Evolutionary conservation across 2,329 filamentous ascomycete genomes (phyloP).

Genomic region (Monilinia laxa): DNA sequence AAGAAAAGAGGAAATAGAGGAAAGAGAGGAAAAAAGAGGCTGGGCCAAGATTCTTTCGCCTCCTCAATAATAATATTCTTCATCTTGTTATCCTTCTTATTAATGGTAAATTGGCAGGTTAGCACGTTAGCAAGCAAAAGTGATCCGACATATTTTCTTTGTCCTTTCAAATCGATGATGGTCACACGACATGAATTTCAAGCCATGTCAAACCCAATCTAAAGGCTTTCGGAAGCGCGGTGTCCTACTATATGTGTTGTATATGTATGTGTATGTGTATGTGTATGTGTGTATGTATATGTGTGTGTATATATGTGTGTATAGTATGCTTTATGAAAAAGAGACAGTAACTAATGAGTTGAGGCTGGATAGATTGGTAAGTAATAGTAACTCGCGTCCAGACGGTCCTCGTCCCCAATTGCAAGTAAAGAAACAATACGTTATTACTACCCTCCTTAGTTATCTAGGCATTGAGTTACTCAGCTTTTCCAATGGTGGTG

Average conservation of each 20-base stretch:
- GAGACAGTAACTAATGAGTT: background rate
- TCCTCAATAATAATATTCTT: background rate
- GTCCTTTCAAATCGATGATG: background rate
- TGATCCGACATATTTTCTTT: background rate
- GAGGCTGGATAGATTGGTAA: background rate
- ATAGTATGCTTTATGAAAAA: no score
- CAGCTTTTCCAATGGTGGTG: background rate
- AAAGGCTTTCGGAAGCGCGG: conserved; percentile 3
- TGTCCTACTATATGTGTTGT: background rate
- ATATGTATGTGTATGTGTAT: no score
- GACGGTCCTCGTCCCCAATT: no score
- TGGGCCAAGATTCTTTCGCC: conserved; percentile 10
- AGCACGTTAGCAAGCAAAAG: background rate
- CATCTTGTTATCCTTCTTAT: background rate
- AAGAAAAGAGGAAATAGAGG: background rate
- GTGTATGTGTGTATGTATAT: no score
- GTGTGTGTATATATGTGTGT: no score
- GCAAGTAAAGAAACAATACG: no score
- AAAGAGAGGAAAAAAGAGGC: conserved; percentile 2
- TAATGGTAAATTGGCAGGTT: background rate
- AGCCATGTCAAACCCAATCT: background rate
- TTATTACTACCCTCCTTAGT: no score
- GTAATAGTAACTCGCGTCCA: background rate
- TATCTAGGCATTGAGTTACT: no score
- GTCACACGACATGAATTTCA: conserved; percentile 8